These are phyloP conservation scores for Russula abietina DNA, from an alignment of 768 basidiomycete genomes.

Conservation along the genomic window DNA sequence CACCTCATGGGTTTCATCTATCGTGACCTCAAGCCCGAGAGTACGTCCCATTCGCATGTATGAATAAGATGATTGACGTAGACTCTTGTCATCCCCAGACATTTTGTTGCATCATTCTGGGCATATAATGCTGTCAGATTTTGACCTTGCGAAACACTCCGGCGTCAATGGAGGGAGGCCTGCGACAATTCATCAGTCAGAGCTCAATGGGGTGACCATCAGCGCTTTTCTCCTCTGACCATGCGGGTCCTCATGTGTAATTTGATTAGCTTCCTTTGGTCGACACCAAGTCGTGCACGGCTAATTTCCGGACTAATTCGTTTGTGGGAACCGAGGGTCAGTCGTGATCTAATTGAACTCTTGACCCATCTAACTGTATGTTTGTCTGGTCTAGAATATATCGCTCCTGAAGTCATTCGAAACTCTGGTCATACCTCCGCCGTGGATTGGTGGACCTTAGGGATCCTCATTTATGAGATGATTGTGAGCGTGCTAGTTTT, in stretches of 20 bases:
- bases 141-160: conserved; percentile 96
- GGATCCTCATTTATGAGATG: conserved; percentile 98
- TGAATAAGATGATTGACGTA: conserved; percentile 21
- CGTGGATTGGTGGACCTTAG: conserved; percentile 99
- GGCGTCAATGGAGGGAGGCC: conserved; percentile 80
- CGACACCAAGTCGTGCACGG: conserved; percentile 96
- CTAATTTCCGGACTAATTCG: conserved; percentile 95
- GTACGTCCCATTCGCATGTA: conserved; percentile 47
- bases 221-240: not conserved
- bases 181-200: conserved; percentile 78
- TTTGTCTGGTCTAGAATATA: conserved; percentile 68
- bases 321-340: conserved; percentile 98
- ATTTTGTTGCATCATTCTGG: conserved; percentile 96
- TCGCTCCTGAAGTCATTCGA: conserved; percentile 97
- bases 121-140: conserved; percentile 99
- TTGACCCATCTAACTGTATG: conserved; percentile 13
- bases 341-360: conserved; percentile 6
- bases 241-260: conserved; percentile 18
- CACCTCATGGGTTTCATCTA: conserved; percentile 99
- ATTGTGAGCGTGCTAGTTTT: conserved; percentile 60
- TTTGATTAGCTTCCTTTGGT: conserved; percentile 72
- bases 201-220: conserved; percentile 76
- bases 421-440: conserved; percentile 95
- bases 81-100: conserved; percentile 46
- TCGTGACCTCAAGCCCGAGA: conserved; percentile 98